phyloP scores from a whole-genome alignment of 768 basidiomycete genomes.

The Mycena amicta region DNA sequence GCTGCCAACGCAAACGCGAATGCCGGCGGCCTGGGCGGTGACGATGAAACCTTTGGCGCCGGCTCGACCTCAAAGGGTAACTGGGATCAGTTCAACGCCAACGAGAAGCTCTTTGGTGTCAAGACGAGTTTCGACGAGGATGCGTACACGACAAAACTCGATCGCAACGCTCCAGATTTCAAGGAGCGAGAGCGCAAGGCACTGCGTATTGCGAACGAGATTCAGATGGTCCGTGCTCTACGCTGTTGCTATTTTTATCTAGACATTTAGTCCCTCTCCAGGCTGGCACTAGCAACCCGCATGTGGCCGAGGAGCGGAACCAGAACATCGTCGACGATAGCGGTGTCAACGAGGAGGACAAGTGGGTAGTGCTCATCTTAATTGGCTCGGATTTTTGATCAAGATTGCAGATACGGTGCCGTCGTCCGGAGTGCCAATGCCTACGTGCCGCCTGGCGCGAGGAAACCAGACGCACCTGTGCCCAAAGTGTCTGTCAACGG shows the following conservation, averaged over 20 bases:
- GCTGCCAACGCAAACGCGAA: conserved; percentile 27
- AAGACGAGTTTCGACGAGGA: conserved; percentile 93
- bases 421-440: conserved; percentile 88
- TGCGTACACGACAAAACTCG: conserved; percentile 90
- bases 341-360: conserved; percentile 92
- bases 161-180: conserved; percentile 81
- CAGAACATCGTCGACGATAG: conserved; percentile 60
- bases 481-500: conserved; percentile 79
- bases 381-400: no score
- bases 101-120: conserved; percentile 92
- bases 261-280: conserved; percentile 30
- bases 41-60: conserved; percentile 73
- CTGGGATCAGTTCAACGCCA: conserved; percentile 95
- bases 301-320: conserved; percentile 88
- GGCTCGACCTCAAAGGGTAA: conserved; percentile 41
- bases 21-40: conserved; percentile 38
- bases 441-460: conserved; percentile 92
- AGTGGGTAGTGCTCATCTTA: conserved; percentile 51
- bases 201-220: conserved; percentile 87
- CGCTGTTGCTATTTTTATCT: conserved; percentile 13
- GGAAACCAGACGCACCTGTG: conserved; percentile 51
- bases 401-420: conserved; percentile 84
- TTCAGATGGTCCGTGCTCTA: conserved; percentile 32
- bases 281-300: conserved; percentile 71
- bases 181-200: conserved; percentile 89